Percentiles rank a stretch among this genome's conserved stretches.
phyloP scores from a whole-genome alignment of 441 rosid genomes.

The Corymbia calophylla region DNA sequence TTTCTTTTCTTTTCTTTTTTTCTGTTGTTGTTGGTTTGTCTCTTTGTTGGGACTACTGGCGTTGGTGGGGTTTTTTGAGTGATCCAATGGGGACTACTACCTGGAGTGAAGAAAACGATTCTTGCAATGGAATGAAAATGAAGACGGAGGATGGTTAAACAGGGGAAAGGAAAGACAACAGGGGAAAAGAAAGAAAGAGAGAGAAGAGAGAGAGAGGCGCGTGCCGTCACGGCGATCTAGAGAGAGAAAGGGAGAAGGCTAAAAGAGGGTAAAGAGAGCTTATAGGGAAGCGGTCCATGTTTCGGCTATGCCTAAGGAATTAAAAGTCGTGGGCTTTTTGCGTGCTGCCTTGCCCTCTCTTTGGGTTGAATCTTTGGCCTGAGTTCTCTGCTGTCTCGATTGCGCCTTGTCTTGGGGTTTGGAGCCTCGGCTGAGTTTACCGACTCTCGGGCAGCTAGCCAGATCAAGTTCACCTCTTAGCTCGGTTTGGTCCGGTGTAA shows the following conservation, averaged over 20 bases:
- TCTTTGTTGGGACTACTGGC: not conserved
- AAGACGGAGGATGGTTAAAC: not conserved
- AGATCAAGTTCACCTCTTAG: too few relatives aligned
- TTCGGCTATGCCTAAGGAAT: not conserved
- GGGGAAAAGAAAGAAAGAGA: not conserved
- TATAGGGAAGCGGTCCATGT: not conserved
- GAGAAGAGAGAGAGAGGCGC: not conserved
- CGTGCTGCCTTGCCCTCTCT: not conserved
- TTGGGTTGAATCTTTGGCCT: not conserved
- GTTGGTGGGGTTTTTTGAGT: not conserved
- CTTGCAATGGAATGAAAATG: not conserved
- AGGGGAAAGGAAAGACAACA: not conserved
- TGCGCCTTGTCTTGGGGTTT: not conserved
- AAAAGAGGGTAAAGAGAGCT: not conserved
- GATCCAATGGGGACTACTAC: not conserved
- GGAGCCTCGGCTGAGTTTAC: not conserved
- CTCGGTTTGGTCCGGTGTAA: fast-evolving
- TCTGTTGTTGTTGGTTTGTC: not conserved
- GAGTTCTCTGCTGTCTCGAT: not conserved
- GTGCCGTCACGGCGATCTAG: not conserved
- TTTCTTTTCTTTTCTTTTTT: too few relatives aligned
- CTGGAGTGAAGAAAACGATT: not conserved
- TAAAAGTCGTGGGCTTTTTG: not conserved
- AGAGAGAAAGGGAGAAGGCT: not conserved
- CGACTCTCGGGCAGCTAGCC: fast-evolving